Conservation (phyloP, 768 basidiomycete species). For the Suillus luteus region DNA sequence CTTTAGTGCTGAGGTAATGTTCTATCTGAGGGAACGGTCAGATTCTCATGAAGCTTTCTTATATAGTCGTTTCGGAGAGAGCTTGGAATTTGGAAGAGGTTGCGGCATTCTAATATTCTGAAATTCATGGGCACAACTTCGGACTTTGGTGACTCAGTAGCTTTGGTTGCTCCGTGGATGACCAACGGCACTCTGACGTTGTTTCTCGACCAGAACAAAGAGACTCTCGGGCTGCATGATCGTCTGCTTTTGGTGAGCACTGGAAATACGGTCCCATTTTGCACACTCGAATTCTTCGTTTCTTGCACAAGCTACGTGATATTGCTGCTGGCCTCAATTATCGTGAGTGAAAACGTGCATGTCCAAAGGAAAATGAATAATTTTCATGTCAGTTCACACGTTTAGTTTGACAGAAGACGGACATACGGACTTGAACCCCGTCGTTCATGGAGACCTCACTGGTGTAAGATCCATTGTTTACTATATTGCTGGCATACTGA, state of each 20-base stretch:
- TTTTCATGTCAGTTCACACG: not conserved
- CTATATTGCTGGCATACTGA: not conserved
- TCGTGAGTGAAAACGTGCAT: not conserved
- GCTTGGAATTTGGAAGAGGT: not conserved
- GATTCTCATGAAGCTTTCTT: not conserved
- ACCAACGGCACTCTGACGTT: not conserved
- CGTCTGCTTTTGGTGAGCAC: not conserved
- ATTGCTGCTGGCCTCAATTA: not conserved
- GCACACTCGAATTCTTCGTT: not conserved
- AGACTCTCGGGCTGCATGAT: not conserved
- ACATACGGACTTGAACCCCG: not conserved
- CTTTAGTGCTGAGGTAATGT: not conserved
- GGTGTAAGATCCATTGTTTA: not conserved
- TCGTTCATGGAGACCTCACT: not conserved
- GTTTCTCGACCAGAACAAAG: not conserved
- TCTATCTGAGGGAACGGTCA: not conserved
- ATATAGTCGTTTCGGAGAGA: not conserved
- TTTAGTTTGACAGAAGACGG: not conserved
- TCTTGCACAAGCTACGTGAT: not conserved
- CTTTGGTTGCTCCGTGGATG: not conserved
- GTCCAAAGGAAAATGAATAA: not conserved
- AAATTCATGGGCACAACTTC: not conserved
- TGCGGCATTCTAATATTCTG: not conserved
- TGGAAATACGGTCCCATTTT: not conserved
- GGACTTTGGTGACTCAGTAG: not conserved